Evolutionary conservation across 1,139 yeast species (phyloP), one percentile per base, ranked within the genome.

Genomic region (Pichia sp.): DNA sequence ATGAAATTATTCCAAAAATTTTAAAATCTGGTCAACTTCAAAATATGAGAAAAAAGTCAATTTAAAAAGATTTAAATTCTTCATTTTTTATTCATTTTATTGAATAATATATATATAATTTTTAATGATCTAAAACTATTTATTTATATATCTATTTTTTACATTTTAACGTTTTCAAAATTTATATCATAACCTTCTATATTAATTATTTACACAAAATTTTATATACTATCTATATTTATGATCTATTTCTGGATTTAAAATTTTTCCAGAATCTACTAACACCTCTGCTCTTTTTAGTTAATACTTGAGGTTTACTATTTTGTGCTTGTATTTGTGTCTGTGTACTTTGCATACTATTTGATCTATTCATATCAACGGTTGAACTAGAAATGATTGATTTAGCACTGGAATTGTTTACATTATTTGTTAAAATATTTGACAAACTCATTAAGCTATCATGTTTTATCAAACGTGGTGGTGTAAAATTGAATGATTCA

Each of bases 361-460:
- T 25, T 9, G 26, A 27, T 16, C 11, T 29, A 30, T 27, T 10
- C 4, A n/a, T 23, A 7, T 42, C 41, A 20, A 10, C 24, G 23
- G 30, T 28, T 23, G 42, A 32, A 11, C 30, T 37, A 9, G 44
- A 35, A 7, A 33, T 12, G 5, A 29, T 40, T 3, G 41, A 31
- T 35, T 20, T 40, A 9, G 41, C 24, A 16, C 45, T 45, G 10
- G 41, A 16, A 16, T 34, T 32, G 4, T 22, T 25, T 32, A 8
- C 24, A 9, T 20, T 20, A 11, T 12, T 22, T 28, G 36, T 30
- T 3, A 45, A 11, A 28, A 34, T 24, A 25, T 43, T 45, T n/a
- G n/a, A n/a, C n/a, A 45, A 31, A 40, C 45, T 40, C n/a, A 95
- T 0, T 80, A 89, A 8, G 90, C 98, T 0, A 90, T n/a, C n/a